phyloP scores from a whole-genome alignment of 805 yeast genomes.

The Metschnikowia corniflorae region DNA sequence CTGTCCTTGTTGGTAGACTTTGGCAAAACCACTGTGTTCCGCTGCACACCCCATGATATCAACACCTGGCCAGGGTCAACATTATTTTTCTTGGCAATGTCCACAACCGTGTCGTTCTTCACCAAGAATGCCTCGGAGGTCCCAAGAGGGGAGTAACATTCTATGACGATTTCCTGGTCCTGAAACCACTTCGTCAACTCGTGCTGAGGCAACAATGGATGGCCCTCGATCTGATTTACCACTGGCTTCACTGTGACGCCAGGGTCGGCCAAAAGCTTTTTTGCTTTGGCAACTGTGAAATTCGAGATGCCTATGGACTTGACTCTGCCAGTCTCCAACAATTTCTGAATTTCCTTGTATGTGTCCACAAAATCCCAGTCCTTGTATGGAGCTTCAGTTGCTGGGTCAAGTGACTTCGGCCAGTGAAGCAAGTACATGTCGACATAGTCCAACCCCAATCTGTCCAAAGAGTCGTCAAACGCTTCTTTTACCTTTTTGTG shows the following conservation, averaged over 20 bases:
- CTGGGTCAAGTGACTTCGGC: conserved; percentile 16
- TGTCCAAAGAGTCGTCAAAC: conserved; percentile 15
- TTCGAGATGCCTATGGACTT: conserved; percentile 19
- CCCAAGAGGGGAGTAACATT: conserved; percentile 21
- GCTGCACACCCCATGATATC: conserved; percentile 19
- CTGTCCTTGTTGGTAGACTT: conserved; percentile 26
- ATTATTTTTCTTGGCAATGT: conserved; percentile 16
- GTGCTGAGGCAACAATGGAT: conserved; percentile 19
- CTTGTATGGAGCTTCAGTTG: conserved; percentile 8
- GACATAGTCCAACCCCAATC: conserved; percentile 17
- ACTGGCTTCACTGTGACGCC: conserved; percentile 19
- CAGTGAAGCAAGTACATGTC: conserved; percentile 21
- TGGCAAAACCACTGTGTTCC: conserved; percentile 20
- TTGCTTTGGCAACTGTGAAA: conserved; percentile 15
- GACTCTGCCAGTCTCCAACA: conserved; percentile 19
- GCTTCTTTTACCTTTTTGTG: conserved; percentile 13
- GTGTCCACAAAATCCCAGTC: conserved; percentile 28
- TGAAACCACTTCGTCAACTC: conserved; percentile 15
- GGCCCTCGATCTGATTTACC: conserved; percentile 21
- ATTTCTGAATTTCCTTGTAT: conserved; percentile 32
- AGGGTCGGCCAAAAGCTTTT: conserved; percentile 16
- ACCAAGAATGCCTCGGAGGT: conserved; percentile 14
- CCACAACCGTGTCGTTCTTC: conserved; percentile 12
- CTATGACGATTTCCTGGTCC: conserved; percentile 13
- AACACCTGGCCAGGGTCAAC: conserved; percentile 18